Evolutionary conservation across 2,329 filamentous ascomycete genomes (phyloP), one percentile per base, ranked within the genome.

Genomic region (Metarhizium sp.): DNA sequence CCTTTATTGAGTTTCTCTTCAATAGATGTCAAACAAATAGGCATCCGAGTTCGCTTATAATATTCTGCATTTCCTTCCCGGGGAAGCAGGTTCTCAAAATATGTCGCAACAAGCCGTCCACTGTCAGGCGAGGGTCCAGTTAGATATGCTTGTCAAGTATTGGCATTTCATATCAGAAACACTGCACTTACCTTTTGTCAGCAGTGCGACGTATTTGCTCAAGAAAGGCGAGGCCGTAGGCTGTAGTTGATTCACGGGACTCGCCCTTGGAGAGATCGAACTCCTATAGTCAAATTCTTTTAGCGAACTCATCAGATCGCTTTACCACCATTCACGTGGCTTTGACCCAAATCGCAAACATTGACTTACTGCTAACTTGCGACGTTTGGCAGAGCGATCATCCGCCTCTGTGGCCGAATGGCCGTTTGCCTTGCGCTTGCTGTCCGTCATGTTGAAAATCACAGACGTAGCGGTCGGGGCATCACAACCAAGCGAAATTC

Each of bases 21-120:
- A 58, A 95, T 86, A 2, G 80, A 86, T 62, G 86, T 80, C 49
- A 96, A 75, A 0, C 90, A 89, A 58, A 95, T 84, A 2, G 91
- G 91, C 67, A 95, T 80, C 60, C 83, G 81, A 58, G 88, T 90
- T 60, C 80, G 78, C 63, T 85, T 78, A 71, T 92, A 95, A 71
- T 95, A 95, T 20, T 88, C 85, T 47, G 85, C 80, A 61, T 88
- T 80, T 59, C 76, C 74, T 58, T 80, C 74, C 68, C 80, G 75
- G 54, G 84, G 79, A 25, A 87, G 84, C 16, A 95, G 80, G 25
- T 79, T 78, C 64, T 92, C 83, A 68, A 95, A 95, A 64, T 84
- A 82, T 46, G 80, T 84, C 53, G 88, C 84, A 64, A 95, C 87
- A 8, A 79, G 78, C 50, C 88, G 88, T 58, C 88, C 88, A 73